Base-by-base conservation (phyloP, 179 eudicot species). In the Pouteria campechiana region DNA sequence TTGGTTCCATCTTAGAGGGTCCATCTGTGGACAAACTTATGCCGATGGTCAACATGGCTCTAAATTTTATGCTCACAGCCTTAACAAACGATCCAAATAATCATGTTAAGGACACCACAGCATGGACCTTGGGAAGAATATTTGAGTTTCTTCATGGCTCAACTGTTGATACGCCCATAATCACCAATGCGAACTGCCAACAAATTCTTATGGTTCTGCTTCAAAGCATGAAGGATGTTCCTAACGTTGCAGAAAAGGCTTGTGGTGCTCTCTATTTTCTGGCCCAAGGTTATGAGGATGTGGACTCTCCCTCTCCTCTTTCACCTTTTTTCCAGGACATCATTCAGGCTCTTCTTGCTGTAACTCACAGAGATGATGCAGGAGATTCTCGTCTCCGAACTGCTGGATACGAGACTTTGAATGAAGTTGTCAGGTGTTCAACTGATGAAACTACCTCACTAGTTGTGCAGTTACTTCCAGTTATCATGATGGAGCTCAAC, bases 41-140 rank as follows among this genome's bases (percentile, higher is more conserved):
- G 27, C 97, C 93, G n/a, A 62, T 77, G 68, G 97, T 75, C 18
- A 60, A 64, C 31, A 54, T 73, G 3, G 95, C 80, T 9, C 69
- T 88, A 53, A 71, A 71, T 0, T 88, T 88, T 46, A 53, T 88
- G 56, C 95, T 88, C n/a, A 71, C 69, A 60, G 92, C 94, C 16
- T n/a, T n/a, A n/a, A 73, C 76, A 83, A 84, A 72, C 37, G 92
- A 88, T 54, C 75, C 57, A 41, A 84, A 78, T 45, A 71, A 74
- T 56, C 97, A 88, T 56, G 97, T 88, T 29, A 75, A 76, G 65
- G 97, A 84, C 52, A 88, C 97, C 5, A 88, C 97, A 32, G 97
- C 97, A 25, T 88, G 97, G 97, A 80, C 97, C 4, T 77, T 88
- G 52, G 63, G 95, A 52, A 75, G 93, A 41, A 75, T 88, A 55